A percentile compares a stretch with the other conserved stretches of the same genome.
phyloP scores from a whole-genome alignment of 164 flowering plant genomes.

The Protea cynaroides region DNA sequence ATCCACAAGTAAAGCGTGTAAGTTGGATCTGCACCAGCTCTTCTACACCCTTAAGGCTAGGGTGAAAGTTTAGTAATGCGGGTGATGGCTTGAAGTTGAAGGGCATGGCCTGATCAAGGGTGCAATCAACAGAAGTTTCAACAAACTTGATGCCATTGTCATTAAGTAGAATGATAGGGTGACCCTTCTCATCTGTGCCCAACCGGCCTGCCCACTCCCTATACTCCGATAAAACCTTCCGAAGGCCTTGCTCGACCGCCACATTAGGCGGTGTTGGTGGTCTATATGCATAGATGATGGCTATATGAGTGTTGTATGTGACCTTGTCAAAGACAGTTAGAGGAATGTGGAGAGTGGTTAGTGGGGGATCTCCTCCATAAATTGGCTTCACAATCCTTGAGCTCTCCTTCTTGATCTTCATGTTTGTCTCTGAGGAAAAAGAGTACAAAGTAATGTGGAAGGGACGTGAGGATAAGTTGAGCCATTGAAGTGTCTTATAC shows the following conservation, averaged over 20 bases:
- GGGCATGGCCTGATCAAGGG: constrained; percentile 6
- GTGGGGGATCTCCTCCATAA: constrained; percentile 16
- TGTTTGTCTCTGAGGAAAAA: not conserved
- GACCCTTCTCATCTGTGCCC: not conserved
- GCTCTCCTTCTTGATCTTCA: constrained; percentile 21
- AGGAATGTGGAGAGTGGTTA: constrained; percentile 9
- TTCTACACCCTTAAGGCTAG: constrained; percentile 16
- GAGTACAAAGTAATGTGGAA: too few species aligned
- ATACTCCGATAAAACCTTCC: constrained; percentile 7
- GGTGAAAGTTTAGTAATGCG: constrained; percentile 17
- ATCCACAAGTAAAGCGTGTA: constrained; percentile 32
- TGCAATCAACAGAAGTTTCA: constrained; percentile 10
- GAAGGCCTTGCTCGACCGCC: constrained; percentile 10
- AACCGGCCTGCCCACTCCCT: constrained; percentile 17
- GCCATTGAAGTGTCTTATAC: too few species aligned
- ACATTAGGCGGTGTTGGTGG: constrained; percentile 12
- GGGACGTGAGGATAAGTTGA: too few species aligned
- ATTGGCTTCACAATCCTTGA: constrained; percentile 25
- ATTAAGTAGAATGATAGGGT: constrained; percentile 15
- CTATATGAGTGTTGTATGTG: constrained; percentile 20
- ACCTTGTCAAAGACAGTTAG: constrained; percentile 28
- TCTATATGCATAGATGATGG: constrained; percentile 17
- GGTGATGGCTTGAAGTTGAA: constrained; percentile 5
- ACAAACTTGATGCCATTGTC: constrained; percentile 12
- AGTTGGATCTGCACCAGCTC: constrained; percentile 30